Evolutionary conservation across 208 protist species (phyloP).

Genomic region (Entamoeba histolytica): DNA sequence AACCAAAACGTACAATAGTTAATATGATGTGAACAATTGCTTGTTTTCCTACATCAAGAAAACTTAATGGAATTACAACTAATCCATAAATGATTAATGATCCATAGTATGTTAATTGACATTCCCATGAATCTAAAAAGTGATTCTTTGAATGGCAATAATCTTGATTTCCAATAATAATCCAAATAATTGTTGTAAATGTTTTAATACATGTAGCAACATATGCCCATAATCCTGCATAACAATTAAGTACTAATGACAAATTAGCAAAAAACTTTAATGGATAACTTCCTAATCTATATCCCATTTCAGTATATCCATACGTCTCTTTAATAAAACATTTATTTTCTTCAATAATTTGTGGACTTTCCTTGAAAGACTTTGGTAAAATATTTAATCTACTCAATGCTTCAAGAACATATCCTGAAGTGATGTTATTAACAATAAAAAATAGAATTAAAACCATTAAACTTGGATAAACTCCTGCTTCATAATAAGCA

Average conservation of each 20-base stretch:
- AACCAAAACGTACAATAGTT: background rate
- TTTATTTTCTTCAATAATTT: background rate
- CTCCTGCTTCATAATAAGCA: background rate
- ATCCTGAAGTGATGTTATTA: background rate
- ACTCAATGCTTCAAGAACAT: background rate
- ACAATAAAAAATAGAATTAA: background rate
- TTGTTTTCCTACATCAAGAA: background rate
- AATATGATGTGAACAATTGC: background rate
- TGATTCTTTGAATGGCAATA: background rate
- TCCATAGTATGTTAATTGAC: background rate
- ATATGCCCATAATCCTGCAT: background rate
- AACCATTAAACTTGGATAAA: background rate
- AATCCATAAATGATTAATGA: background rate
- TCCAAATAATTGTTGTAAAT: background rate
- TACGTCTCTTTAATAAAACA: background rate
- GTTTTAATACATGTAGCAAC: background rate
- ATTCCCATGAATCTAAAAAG: background rate
- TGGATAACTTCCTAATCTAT: background rate
- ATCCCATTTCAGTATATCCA: background rate
- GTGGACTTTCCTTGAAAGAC: background rate
- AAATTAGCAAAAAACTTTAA: background rate
- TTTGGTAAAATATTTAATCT: background rate
- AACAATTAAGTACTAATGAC: background rate
- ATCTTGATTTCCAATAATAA: background rate
- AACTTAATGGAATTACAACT: background rate